Base-by-base conservation (phyloP, 495 filamentous ascomycete species). In the Penicillium daleae region DNA sequence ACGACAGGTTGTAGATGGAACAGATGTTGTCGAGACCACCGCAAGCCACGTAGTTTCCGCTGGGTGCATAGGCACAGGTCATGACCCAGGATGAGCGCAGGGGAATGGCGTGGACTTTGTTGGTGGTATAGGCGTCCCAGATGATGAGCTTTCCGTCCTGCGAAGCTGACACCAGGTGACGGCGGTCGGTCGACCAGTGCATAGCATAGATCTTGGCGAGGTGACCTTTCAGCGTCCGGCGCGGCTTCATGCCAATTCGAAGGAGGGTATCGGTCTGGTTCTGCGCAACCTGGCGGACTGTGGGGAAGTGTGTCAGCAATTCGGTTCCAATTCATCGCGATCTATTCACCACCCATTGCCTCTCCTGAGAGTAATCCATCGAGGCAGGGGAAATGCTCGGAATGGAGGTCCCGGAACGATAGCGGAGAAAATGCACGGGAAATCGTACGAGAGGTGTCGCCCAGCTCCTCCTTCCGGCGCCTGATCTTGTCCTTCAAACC, bases 141-240 rank as follows among this genome's bases (percentile, higher is more conserved):
- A 99, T 98, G 77, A 99, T 99, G 65, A 99, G 88, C 83, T 99
- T 99, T 74, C 95, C 95, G 72, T 99, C 95, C 78, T 99, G 95
- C 66, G 95, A 99, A 63, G 95, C 95, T 9, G 95, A 99, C 40
- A 99, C 95, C 60, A 99, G 86, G 79, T 98, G 96, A 78, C 95
- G 91, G 71, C 95, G 89, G 80, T 99, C 95, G 62, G 96, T 99
- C 21, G 96, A 98, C 95, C 95, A 99, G 81, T 99, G 96, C 95
- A 99, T 99, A 64, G 95, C 93, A 78, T 99, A 99, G 66, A 99
- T 99, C 81, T 99, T 99, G 59, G 95, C 95, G 33, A 99, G 80
- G 86, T 99, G 95, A 50, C 95, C 95, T 82, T 98, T 98, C 60
- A 99, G 80, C 35, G 92, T 96, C 73, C 92, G 90, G 77, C 94